Conservation (phyloP, 2,329 filamentous ascomycete species). For the Pleoardoris graminearum region DNA sequence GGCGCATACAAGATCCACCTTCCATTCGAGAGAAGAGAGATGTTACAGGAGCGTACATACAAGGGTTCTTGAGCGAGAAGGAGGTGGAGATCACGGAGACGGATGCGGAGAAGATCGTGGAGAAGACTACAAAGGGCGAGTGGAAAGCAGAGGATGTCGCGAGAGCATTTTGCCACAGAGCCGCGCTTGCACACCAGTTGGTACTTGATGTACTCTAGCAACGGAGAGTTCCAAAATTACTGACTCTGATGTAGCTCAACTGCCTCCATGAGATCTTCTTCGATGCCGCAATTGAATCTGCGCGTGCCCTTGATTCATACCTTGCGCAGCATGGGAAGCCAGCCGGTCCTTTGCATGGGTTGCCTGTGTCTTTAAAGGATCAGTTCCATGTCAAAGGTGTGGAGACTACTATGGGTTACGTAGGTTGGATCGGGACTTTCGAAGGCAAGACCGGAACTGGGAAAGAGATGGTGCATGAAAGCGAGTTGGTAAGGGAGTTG, state of each 20-base stretch:
- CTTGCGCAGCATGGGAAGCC: slow-evolving; percentile 40
- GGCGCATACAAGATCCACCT: slow-evolving; percentile 56
- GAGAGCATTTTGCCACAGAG: slow-evolving; percentile 60
- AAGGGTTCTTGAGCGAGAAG: slow-evolving; percentile 56
- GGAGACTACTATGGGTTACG: slow-evolving; percentile 61
- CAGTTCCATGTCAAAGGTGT: slow-evolving; percentile 55
- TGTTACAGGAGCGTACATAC: slow-evolving; percentile 54
- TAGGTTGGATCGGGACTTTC: slow-evolving; percentile 67
- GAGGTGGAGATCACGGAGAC: slow-evolving; percentile 66
- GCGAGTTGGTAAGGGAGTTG: slow-evolving; percentile 61
- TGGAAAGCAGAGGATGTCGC: slow-evolving; percentile 62
- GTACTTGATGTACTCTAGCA: slow-evolving; percentile 19
- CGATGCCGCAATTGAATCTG: slow-evolving; percentile 49
- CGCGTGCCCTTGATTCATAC: slow-evolving; percentile 49
- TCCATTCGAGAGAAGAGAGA: slow-evolving; percentile 56
- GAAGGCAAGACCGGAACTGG: slow-evolving; percentile 58
- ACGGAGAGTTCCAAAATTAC: not conserved
- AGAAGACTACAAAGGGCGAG: slow-evolving; percentile 56
- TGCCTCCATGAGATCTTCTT: slow-evolving; percentile 56
- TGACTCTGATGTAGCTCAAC: slow-evolving; percentile 22
- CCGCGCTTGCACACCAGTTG: slow-evolving; percentile 57
- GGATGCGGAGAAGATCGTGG: slow-evolving; percentile 60
- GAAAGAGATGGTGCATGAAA: slow-evolving; percentile 59
- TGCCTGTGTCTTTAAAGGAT: slow-evolving; percentile 55
- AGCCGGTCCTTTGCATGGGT: slow-evolving; percentile 51